Conservation (phyloP, 805 yeast species). For the Vanderwaltozyma polyspora region DNA sequence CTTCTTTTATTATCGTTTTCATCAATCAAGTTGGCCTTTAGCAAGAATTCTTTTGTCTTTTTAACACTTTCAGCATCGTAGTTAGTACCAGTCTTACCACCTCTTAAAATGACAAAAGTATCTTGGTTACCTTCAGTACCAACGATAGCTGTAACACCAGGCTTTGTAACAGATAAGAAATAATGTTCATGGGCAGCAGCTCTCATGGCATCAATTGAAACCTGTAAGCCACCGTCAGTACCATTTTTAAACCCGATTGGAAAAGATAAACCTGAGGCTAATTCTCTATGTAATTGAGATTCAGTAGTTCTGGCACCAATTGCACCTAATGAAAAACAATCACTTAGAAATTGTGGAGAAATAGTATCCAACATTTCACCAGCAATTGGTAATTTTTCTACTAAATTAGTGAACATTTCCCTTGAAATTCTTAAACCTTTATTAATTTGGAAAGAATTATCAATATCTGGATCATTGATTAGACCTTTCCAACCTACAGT, state of each 20-base stretch:
- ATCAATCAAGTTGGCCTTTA: slow-evolving; percentile 35
- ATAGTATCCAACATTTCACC: slow-evolving; percentile 97
- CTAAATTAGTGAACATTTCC: slow-evolving; percentile 70
- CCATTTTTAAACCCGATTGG: slow-evolving; percentile 98
- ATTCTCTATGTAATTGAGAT: slow-evolving; percentile 94
- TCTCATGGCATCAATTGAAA: slow-evolving; percentile 87
- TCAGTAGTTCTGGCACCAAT: slow-evolving; percentile 99
- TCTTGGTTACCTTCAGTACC: slow-evolving; percentile 92
- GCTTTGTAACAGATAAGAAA: slow-evolving; percentile 94
- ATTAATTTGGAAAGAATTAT: slow-evolving; percentile 87
- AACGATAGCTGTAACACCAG: slow-evolving; percentile 92
- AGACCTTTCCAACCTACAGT: slow-evolving; percentile 99
- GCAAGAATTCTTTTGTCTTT: slow-evolving; percentile 58
- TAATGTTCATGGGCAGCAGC: slow-evolving; percentile 91
- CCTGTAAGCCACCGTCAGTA: slow-evolving; percentile 88
- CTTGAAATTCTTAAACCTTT: slow-evolving; percentile 85
- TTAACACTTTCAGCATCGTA: slow-evolving; percentile 73
- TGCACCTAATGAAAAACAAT: slow-evolving; percentile 87
- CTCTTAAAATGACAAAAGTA: slow-evolving; percentile 90
- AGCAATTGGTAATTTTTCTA: slow-evolving; percentile 81
- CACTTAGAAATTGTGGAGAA: slow-evolving; percentile 90
- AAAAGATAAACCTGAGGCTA: slow-evolving; percentile 96
- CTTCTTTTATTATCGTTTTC: slow-evolving; percentile 39
- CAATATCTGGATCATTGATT: slow-evolving; percentile 92
- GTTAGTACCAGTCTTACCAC: slow-evolving; percentile 91